Evolutionary conservation across 169 alveolate species (phyloP), one percentile per base, ranked within the genome.

Genomic region (Miamiensis avidus): DNA sequence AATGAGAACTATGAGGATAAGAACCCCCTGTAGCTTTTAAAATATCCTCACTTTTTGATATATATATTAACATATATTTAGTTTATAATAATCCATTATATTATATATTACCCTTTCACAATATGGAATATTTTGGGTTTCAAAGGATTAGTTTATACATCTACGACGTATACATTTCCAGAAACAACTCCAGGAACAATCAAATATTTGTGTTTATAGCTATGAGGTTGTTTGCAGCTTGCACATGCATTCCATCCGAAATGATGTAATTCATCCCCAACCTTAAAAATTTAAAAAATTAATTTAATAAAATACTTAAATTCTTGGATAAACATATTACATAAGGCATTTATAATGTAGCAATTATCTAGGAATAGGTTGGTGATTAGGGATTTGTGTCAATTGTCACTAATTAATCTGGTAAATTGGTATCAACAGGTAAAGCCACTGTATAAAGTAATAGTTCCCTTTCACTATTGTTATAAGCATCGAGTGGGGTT

Each of bases 241-340:
- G 33, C 31, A 77, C 82, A 77, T 33, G 78, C 75, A 73, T 82
- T 82, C 91, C 91, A 88, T 31, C 91, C 91, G 65, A 69, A 34
- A 32, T 88, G 91, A n/a, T 88, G 91, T 25, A 88, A 87, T 76
- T 88, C 91, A 27, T 88, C 91, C 0, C 88, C 91, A 29, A 76
- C 77, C 69, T 49, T 49, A 11, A 11, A 49, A 11, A 49, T 49
- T 49, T 11, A 49, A 49, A 49, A 49, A 49, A 49, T 11, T 49
- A 49, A n/a, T n/a, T n/a, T n/a, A n/a, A n/a, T n/a, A n/a, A n/a
- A n/a, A n/a, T n/a, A n/a, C n/a, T n/a, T n/a, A n/a, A n/a, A n/a
- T n/a, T n/a, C n/a, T n/a, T n/a, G n/a, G n/a, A n/a, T n/a, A n/a
- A n/a, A n/a, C n/a, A n/a, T n/a, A n/a, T n/a, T n/a, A n/a, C n/a